Evolutionary conservation across 371 early-diverging fungal species (phyloP), one percentile per base, ranked within the genome.

Genomic region (Umbelopsis sp.): DNA sequence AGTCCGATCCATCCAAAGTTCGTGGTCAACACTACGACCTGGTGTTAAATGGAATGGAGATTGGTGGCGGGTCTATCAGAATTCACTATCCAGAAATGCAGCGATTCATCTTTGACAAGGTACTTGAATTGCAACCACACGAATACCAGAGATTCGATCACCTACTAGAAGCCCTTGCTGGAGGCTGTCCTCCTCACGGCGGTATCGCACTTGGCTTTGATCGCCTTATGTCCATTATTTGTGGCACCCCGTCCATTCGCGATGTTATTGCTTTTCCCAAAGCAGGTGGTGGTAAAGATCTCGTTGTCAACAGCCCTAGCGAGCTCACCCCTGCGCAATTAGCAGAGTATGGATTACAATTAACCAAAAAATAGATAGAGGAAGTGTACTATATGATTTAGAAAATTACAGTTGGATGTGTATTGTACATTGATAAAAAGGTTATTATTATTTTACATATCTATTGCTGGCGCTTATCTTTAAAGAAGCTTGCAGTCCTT

Each of bases 211-310:
- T 97, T 65, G 96, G 85, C 0, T 91, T 96, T 67, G 96, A 97
- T 70, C 82, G 96, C 11, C 67, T 97, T 38, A 86, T 97, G 79
- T 85, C 94, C 5, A 89, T 94, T 62, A 66, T 96, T 65, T 91
- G 91, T 67, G 82, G 86, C 16, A 81, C 93, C 0, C 50, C 81
- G 0, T 93, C 94, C 25, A 91, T 97, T 64, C 87, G 95, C 18
- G 95, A 96, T 68, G 97, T 97, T 38, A 96, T 97, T 74, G 96
- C 97, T 4, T 97, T 97, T 74, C 97, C 96, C 2, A 96, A 97
- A 70, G 84, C 94, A 11, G 81, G 91, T 4, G 88, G 87, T 38
- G 96, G 96, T 32, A 88, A 88, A 29, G 97, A 97, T 74, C 76
- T 94, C 52, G 91, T 93, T 29, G 92, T 93, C n/a, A 85, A 85